Base-by-base conservation (phyloP, 371 early-diverging fungal genomes). In the Chytridiales sp. region DNA sequence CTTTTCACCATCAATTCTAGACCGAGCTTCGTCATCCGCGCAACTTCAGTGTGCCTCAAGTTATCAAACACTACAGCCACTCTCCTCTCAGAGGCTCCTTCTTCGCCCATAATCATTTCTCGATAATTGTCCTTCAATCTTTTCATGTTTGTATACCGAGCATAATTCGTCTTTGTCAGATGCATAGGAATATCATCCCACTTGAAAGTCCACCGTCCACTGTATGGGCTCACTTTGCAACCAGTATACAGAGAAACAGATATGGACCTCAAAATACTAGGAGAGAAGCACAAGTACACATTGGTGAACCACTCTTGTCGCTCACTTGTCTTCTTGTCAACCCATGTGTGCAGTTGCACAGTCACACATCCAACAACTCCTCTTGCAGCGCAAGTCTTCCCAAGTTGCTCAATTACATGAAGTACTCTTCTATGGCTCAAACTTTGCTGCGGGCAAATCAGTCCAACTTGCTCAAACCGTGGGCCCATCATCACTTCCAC, bases 171-270 rank as follows among this genome's bases (percentile, higher is more conserved):
- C 43, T 49, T 53, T 19, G 38, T 55, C 8, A 61, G 31, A 36
- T 61, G 60, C 21, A 66, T 8, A 8, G 66, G 66, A 22, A 66
- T 56, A 27, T 56, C 58, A 4, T 27, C 31, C 61, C 61, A 66
- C 4, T 39, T 22, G 57, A 66, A 66, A 5, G 51, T 22, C 15
- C 40, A 19, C 4, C 36, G 11, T 15, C 60, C 56, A 11, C 27
- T 48, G 35, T 50, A 30, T 2, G 48, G 31, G 21, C 56, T 47
- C 29, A 66, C 50, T 15, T 15, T 29, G 36, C 56, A 55, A 0
- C 66, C 66, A 1, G 61, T 66, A 8, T 60, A 48, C 4, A 66
- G 39, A 27, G 49, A 5, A 9, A 66, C 66, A 11, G 49, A 47
- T 4, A 32, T 17, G 1, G 60, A 44, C 15, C 56, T 35, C 24